Base-by-base conservation (phyloP, 2,329 filamentous ascomycete genomes). In the Xylaria sp. region DNA sequence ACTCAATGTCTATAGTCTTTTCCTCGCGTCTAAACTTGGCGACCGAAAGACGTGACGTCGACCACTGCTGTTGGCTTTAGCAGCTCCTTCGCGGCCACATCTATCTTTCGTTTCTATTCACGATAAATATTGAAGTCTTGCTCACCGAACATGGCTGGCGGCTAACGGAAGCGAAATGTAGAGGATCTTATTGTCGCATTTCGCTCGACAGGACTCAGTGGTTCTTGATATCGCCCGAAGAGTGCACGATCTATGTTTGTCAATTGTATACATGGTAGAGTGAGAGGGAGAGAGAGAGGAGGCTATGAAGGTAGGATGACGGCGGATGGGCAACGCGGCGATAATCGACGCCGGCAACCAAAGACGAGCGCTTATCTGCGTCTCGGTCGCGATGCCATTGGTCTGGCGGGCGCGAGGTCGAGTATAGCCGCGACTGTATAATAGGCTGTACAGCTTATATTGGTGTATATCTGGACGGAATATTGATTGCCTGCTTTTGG, bases 391-490 rank as follows among this genome's bases (percentile, higher is more conserved):
- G 39, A 55, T 61, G 37, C 34, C 48, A 71, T 73, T 73, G 71
- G 70, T 8, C 46, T 51, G 10, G 8, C 10, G 63, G 28, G 8
- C 46, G 63, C 66, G 46, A 65, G 31, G 39, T 28, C 58, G 18
- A 63, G 56, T 71, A 72, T 72, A 71, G 68, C 68, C 69, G 69
- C 70, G 65, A 65, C 66, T 41, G 48, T 65, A 54, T 37, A 69
- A 67, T 65, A 66, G 68, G 70, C 69, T 72, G 66, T 72, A 70
- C 63, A 63, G 61, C 65, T 44, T 68, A 63, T 67, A 72, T 63
- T 58, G 63, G 44, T 37, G 34, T 68, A 66, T 55, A 68, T 66
- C 52, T 18, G 48, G 58, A 39, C 46, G 44, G 15, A 61, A 44
- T 63, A 66, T 67, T 67, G 64, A 56, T 71, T 59, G 69, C 57